phyloP scores from a whole-genome alignment of 331 rosid species.

The Acacia concinna region DNA sequence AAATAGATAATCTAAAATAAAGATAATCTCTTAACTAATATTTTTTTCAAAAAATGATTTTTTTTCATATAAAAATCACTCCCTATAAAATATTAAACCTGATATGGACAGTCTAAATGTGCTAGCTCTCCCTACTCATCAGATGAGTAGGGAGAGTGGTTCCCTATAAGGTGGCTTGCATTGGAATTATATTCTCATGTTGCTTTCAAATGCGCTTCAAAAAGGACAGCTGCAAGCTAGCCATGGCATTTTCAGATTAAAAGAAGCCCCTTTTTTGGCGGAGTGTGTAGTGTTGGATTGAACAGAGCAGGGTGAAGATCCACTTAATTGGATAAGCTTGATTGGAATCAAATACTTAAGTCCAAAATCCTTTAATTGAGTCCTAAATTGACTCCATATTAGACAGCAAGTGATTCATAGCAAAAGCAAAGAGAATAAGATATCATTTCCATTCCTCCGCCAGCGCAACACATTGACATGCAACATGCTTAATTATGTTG shows the following conservation, averaged over 20 bases:
- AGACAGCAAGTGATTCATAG: neutral
- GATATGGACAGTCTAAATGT: too few relatives aligned
- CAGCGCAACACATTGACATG: neutral
- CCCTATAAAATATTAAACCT: too few relatives aligned
- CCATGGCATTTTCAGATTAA: neutral
- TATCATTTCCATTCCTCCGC: neutral
- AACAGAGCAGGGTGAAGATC: neutral
- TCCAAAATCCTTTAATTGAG: neutral
- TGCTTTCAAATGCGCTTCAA: neutral
- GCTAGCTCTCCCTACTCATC: too few relatives aligned
- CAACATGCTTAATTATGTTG: neutral
- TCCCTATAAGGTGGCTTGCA: neutral
- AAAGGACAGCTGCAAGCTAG: neutral
- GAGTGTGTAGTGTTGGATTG: neutral
- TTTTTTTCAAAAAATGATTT: too few relatives aligned
- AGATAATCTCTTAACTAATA: too few relatives aligned
- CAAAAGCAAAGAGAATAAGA: neutral
- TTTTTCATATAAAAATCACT: too few relatives aligned
- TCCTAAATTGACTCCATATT: neutral
- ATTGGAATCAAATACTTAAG: neutral
- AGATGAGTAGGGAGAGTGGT: too few relatives aligned
- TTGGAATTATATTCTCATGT: neutral
- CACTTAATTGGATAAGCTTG: neutral
- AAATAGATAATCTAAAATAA: too few relatives aligned
- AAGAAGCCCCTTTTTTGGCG: neutral